Evolutionary conservation across 2,329 filamentous ascomycete genomes (phyloP), one percentile per base, ranked within the genome.

Genomic region (Sarocladium brachiariae): DNA sequence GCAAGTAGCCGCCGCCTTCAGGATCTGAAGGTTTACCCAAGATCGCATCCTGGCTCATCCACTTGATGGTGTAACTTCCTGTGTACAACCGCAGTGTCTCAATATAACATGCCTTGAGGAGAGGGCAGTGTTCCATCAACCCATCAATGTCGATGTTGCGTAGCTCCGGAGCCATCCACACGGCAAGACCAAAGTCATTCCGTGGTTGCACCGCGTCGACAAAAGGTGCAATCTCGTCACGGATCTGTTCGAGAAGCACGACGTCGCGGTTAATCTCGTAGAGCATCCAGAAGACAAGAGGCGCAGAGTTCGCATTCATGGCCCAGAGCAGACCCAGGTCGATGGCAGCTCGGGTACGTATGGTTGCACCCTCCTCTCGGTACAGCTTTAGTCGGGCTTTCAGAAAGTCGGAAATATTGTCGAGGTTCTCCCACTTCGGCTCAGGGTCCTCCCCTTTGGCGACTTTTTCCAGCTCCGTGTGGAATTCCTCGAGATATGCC

Each of bases 11-110:
- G 2, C 55, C 27, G 3, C 55, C 59, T 7, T 53, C 33, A 4
- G 56, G 47, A 23, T 54, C 55, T 21, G 54, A 60, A 16, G 57
- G 57, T 30, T 63, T 60, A 9, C 60, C 58, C 24, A 71, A 53
- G 2, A 60, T 53, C 1, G 63, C 56, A 25, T 71, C 67, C 49
- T 68, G 55, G n/a, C 58, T 57, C 33, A 69, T 50, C 35, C 54
- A 57, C 18, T 59, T 64, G 39, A 65, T 56, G 1, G 58, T 56
- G 63, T 65, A 67, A 2, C 59, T 56, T 13, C 62, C 61, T 14
- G 67, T 64, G 24, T 73, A 70, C 0, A 71, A 47, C 10, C 70
- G 59, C 43, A 72, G 41, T 0, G 69, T 70, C 53, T 74, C 70
- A 4, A 70, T 54, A 37, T 71, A 70, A 2, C 65, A 60, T 1